These are phyloP conservation scores for Schoenoplectus tabernaemontani DNA, from an alignment of 202 grass and related monocot species.

Conservation along the genomic window DNA sequence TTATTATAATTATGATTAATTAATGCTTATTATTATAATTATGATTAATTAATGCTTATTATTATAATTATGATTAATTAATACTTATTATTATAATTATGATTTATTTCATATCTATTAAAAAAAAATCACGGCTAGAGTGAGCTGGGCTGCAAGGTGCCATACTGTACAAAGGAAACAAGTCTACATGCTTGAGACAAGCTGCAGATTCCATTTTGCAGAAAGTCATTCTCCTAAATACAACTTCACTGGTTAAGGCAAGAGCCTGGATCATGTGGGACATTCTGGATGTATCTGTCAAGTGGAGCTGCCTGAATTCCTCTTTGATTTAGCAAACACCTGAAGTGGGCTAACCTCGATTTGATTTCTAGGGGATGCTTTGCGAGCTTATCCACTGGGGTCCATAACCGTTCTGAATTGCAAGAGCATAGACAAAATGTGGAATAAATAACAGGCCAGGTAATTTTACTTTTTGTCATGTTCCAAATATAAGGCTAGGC, in stretches of 20 bases:
- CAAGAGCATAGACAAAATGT: constrained; percentile 12
- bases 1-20: no score
- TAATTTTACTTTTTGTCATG: background rate
- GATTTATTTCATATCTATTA: no score
- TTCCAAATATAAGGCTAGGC: background rate
- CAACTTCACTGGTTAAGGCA: constrained; percentile 65
- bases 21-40: no score
- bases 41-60: no score
- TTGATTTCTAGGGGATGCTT: constrained; percentile 51
- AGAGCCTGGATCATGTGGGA: constrained; percentile 58
- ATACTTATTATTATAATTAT: no score
- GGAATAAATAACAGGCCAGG: background rate
- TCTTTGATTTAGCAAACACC: constrained; percentile 96
- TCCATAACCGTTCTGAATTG: constrained; percentile 83
- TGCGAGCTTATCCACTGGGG: constrained; percentile 54
- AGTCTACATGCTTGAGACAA: background rate
- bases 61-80: no score
- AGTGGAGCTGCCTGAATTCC: constrained; percentile 79
- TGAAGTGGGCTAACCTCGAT: constrained; percentile 75
- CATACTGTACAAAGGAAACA: background rate
- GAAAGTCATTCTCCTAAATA: background rate
- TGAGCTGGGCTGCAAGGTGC: background rate
- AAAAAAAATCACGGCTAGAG: no score
- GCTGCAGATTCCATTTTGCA: background rate
- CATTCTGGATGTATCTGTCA: constrained; percentile 36